Evolutionary conservation across 352 stramenopile species (phyloP).

Genomic region (Pythium insidiosum): DNA sequence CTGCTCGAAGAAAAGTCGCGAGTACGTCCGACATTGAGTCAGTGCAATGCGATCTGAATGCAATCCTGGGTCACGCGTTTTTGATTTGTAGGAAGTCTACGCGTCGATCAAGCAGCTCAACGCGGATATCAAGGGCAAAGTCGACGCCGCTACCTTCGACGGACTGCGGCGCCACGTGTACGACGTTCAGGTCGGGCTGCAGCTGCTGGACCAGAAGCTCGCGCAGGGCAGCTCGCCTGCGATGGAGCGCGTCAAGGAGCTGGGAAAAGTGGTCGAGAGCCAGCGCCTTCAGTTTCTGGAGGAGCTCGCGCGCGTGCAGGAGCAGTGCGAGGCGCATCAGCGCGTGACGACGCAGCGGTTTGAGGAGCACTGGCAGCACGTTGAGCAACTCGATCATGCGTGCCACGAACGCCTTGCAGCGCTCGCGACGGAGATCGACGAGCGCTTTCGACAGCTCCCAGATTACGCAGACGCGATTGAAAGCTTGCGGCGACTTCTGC

Average conservation of each 20-base stretch:
- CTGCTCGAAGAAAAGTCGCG: constrained; percentile 64
- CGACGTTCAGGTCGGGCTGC: constrained; percentile 41
- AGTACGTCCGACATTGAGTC: constrained; percentile 3
- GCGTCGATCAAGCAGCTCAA: constrained; percentile 55
- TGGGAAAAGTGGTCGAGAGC: constrained; percentile 25
- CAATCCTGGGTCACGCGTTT: neutral
- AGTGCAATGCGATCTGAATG: neutral
- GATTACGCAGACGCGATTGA: constrained; percentile 40
- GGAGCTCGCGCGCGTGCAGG: constrained; percentile 24
- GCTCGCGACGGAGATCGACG: constrained; percentile 25
- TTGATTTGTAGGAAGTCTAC: constrained; percentile 30
- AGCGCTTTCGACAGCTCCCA: constrained; percentile 31
- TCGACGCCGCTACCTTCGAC: constrained; percentile 29
- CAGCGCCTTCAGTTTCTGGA: constrained; percentile 24
- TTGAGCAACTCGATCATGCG: constrained; percentile 5
- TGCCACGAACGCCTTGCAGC: constrained; percentile 14
- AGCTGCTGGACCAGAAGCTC: constrained; percentile 36
- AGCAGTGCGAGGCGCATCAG: constrained; percentile 22
- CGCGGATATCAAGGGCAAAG: constrained; percentile 47
- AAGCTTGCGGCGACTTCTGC: constrained; percentile 25
- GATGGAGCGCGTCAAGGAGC: constrained; percentile 34
- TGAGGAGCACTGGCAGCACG: constrained; percentile 21
- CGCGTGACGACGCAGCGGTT: constrained; percentile 17
- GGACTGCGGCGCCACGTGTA: constrained; percentile 39
- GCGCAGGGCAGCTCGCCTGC: constrained; percentile 23